Base-by-base conservation (phyloP, 2,329 filamentous ascomycete species). In the Camptophora hylomeconis region DNA sequence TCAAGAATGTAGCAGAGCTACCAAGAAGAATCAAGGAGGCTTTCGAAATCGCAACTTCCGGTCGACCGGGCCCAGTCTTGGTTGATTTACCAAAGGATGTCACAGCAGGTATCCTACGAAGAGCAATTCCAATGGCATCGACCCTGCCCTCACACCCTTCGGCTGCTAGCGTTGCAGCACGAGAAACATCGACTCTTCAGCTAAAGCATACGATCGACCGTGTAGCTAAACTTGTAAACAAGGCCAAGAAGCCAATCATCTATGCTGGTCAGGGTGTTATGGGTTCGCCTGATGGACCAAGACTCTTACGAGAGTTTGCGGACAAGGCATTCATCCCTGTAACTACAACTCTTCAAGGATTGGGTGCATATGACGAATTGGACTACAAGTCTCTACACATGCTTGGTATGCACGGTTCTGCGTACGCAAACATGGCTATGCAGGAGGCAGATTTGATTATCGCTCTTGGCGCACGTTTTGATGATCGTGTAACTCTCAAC, bases 381-480 rank as follows among this genome's bases (percentile, higher is more conserved):
- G 83, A 95, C 49, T 74, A 83, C 42, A 94, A 93, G 69, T 80
- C 86, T 24, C 69, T 95, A 28, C 86, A 95, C 61, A 98, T 98
- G 89, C 74, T 95, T 17, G 89, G 89, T 41, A 95, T 95, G 89
- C 87, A 95, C 64, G 89, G 89, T 36, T 80, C 86, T 6, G 86
- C 84, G 5, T 98, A 92, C 50, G 89, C 89, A 53, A 98, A 98
- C 65, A 83, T 94, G 79, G 75, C 89, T 10, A 94, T 98, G 65
- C 39, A 48, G 2, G 42, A 47, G 20, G 55, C 58, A 5, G 60
- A 63, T 33, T 45, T 62, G 2, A 37, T 61, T 4, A 28, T 63
- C 3, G 45, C 63, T 1, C 44, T 62, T 1, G 58, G 56, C 5
- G 50, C 53, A 2, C 81, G 87, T 33, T 95, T 98, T 51, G 89